These are phyloP conservation scores for Raddia distichophylla DNA, from an alignment of 176 grass and related monocot genomes.

Conservation along the genomic window DNA sequence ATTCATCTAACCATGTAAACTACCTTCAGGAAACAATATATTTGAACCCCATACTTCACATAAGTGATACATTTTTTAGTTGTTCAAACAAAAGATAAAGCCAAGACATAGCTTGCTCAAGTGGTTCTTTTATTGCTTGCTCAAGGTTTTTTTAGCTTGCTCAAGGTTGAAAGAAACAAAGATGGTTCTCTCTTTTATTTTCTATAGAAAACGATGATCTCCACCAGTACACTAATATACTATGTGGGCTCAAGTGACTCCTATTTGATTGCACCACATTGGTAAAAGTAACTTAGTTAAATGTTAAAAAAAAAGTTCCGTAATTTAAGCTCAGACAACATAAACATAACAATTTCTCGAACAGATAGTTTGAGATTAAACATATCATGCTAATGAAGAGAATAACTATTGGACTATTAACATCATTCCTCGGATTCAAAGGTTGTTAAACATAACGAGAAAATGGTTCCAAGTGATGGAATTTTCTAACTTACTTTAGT, in stretches of 20 bases:
- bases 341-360: conserved; percentile 23
- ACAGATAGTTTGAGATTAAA: conserved; percentile 26
- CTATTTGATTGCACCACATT: conserved; percentile 1
- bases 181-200: not conserved
- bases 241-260: not conserved
- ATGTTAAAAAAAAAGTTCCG: not conserved
- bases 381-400: not conserved
- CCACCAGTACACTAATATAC: not conserved
- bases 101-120: not conserved
- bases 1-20: not conserved
- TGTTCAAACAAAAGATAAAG: conserved; percentile 12
- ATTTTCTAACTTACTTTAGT: conserved; percentile 69
- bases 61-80: not conserved
- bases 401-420: conserved; percentile 2
- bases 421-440: conserved; percentile 17
- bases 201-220: not conserved
- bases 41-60: conserved; percentile 10
- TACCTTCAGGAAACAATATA: conserved; percentile 34
- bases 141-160: not conserved
- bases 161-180: not conserved
- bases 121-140: not conserved
- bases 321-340: not conserved
- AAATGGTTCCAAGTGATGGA: conserved; percentile 9
- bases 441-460: conserved; percentile 21
- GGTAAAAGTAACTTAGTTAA: conserved; percentile 20